Evolutionary conservation across 2,329 filamentous ascomycete genomes (phyloP).

Genomic region (Parafenestella ontariensis): DNA sequence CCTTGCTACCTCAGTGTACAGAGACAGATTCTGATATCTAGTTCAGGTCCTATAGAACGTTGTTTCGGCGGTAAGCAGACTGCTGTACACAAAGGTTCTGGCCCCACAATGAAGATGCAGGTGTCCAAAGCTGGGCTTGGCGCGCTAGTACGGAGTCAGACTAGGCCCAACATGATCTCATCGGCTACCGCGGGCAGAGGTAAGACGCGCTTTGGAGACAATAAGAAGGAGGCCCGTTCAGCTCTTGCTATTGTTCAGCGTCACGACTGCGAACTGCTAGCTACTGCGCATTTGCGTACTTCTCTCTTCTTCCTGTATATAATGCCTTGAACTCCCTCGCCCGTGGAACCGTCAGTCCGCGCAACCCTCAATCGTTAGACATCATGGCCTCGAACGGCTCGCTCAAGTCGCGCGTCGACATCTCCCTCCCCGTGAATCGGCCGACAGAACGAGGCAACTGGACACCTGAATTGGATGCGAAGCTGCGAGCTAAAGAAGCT

Average conservation of each 20-base stretch:
- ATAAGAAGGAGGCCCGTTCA: slow-evolving; percentile 3
- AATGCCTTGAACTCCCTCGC: slow-evolving; percentile 9
- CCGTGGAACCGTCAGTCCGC: background rate
- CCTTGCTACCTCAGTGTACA: no score
- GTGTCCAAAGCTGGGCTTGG: background rate
- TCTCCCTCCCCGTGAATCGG: slow-evolving; percentile 40
- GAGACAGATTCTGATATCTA: no score
- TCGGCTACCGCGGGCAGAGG: background rate
- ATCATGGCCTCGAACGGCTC: slow-evolving; percentile 37
- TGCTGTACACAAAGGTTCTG: background rate
- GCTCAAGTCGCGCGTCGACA: slow-evolving; percentile 30
- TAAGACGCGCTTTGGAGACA: slow-evolving; percentile 7
- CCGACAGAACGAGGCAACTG: slow-evolving; percentile 29
- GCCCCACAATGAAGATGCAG: no score
- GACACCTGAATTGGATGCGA: slow-evolving; percentile 36
- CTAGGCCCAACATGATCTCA: slow-evolving; percentile 1
- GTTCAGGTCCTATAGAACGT: no score
- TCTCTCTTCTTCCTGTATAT: background rate
- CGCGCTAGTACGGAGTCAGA: background rate
- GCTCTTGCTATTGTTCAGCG: slow-evolving; percentile 14
- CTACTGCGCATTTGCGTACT: background rate
- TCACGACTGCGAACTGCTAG: background rate
- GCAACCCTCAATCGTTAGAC: background rate
- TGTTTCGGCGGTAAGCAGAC: no score
- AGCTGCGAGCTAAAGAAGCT: slow-evolving; percentile 34